phyloP scores from a whole-genome alignment of 306 rosid species.

The Trifolium repens region DNA sequence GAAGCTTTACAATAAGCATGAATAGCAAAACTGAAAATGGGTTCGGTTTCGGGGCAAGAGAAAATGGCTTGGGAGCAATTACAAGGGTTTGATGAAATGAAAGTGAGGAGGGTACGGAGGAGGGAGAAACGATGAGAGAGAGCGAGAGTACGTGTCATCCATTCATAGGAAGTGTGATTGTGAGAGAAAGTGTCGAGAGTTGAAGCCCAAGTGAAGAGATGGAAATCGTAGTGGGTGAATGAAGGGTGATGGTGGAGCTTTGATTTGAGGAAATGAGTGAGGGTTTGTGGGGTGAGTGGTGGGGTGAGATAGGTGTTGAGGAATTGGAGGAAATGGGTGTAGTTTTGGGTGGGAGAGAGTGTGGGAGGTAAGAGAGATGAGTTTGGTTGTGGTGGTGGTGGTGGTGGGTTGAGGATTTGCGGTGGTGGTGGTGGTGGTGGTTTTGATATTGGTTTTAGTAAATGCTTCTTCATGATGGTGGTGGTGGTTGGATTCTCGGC shows the following conservation, averaged over 20 bases:
- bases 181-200: slow-evolving; percentile 82
- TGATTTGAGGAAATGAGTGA: slow-evolving; percentile 75
- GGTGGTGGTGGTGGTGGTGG: neutral
- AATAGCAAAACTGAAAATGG: slow-evolving; percentile 63
- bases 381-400: slow-evolving; percentile 52
- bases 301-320: slow-evolving; percentile 61
- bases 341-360: slow-evolving; percentile 56
- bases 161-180: slow-evolving; percentile 69
- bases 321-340: slow-evolving; percentile 61
- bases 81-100: slow-evolving; percentile 68
- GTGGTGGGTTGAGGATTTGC: slow-evolving; percentile 65
- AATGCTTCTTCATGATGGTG: slow-evolving; percentile 53
- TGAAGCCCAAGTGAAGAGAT: slow-evolving; percentile 85
- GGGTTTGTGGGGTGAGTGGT: slow-evolving; percentile 62
- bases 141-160: slow-evolving; percentile 81
- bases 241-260: slow-evolving; percentile 83
- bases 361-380: slow-evolving; percentile 44
- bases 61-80: slow-evolving; percentile 80
- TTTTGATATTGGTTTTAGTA: slow-evolving; percentile 49
- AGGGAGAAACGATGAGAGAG: slow-evolving; percentile 59
- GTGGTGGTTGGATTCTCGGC: no score
- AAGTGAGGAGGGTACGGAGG: slow-evolving; percentile 60
- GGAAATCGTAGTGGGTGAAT: slow-evolving; percentile 77
- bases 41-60: slow-evolving; percentile 71
- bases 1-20: slow-evolving; percentile 63